phyloP scores from a whole-genome alignment of 2,329 filamentous ascomycete genomes.

The Pseudogymnoascus sp. region DNA sequence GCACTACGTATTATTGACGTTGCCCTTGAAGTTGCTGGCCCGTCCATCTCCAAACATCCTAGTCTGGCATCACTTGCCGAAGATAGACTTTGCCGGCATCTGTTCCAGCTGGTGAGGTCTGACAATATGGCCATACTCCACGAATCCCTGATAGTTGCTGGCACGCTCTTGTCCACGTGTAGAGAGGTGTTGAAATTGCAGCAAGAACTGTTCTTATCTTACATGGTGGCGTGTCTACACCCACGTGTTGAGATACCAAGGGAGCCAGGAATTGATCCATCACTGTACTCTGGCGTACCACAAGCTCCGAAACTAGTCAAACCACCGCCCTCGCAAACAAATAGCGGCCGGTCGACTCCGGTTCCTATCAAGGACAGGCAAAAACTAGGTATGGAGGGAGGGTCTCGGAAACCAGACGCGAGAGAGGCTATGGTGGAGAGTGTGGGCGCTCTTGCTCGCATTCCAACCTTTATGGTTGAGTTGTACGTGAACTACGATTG shows the following conservation, averaged over 20 bases:
- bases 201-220: slow-evolving; percentile 92
- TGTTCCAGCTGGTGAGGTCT: slow-evolving; percentile 93
- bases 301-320: slow-evolving; percentile 85
- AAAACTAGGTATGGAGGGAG: slow-evolving; percentile 86
- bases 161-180: slow-evolving; percentile 85
- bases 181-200: slow-evolving; percentile 87
- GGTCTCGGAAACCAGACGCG: slow-evolving; percentile 85
- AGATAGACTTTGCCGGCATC: slow-evolving; percentile 84
- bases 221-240: slow-evolving; percentile 88
- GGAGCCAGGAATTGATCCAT: slow-evolving; percentile 83
- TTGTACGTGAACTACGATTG: slow-evolving; percentile 98
- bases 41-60: slow-evolving; percentile 88
- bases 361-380: slow-evolving; percentile 89
- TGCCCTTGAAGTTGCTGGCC: slow-evolving; percentile 89
- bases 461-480: slow-evolving; percentile 91
- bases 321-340: slow-evolving; percentile 62
- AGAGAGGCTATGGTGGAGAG: slow-evolving; percentile 98
- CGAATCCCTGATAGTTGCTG: slow-evolving; percentile 85
- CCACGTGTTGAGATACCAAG: slow-evolving; percentile 89
- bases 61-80: slow-evolving; percentile 81
- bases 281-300: slow-evolving; percentile 86
- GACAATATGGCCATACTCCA: slow-evolving; percentile 95
- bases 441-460: slow-evolving; percentile 82
- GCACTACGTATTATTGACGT: slow-evolving; percentile 95
- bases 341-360: slow-evolving; percentile 80